A percentile compares a stretch with the other conserved stretches of the same genome.
Evolutionary conservation across 176 grass and related monocot genomes (phyloP).

Genomic region (Triticum dicoccoides): DNA sequence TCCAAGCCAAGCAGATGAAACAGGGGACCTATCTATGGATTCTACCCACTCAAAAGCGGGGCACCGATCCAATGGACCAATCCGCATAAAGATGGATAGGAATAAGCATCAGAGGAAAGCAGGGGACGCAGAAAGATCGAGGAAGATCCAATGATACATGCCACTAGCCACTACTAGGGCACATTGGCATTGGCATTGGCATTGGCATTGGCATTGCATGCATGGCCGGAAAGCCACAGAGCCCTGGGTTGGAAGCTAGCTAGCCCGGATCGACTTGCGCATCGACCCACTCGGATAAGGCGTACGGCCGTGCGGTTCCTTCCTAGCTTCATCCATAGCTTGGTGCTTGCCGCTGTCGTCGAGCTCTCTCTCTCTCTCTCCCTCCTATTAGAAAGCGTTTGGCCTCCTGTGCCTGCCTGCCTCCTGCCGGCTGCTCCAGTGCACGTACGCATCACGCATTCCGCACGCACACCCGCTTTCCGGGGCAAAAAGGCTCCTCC

Average conservation of each 20-base stretch:
- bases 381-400: background rate
- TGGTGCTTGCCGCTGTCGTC: constrained; percentile 30
- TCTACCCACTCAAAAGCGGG: constrained; percentile 29
- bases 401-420: background rate
- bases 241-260: constrained; percentile 13
- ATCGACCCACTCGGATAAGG: constrained; percentile 6
- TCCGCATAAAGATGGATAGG: background rate
- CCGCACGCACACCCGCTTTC: constrained; percentile 23
- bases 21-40: constrained; percentile 34
- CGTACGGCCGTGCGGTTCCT: background rate
- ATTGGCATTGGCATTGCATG: background rate
- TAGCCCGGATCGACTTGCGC: background rate
- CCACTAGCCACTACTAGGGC: constrained; percentile 1
- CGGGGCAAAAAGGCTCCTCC: constrained; percentile 7
- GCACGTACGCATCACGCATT: constrained; percentile 26
- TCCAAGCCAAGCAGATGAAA: constrained; percentile 13
- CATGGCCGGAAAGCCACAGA: background rate
- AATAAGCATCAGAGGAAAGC: constrained; percentile 30
- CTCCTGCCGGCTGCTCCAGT: constrained; percentile 21
- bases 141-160: background rate
- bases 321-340: background rate
- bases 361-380: too few relatives aligned
- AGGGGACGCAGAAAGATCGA: background rate
- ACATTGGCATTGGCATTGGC: constrained; percentile 29
- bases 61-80: background rate